phyloP scores from a whole-genome alignment of 2,329 filamentous ascomycete genomes.

The Xylariaceae sp. region DNA sequence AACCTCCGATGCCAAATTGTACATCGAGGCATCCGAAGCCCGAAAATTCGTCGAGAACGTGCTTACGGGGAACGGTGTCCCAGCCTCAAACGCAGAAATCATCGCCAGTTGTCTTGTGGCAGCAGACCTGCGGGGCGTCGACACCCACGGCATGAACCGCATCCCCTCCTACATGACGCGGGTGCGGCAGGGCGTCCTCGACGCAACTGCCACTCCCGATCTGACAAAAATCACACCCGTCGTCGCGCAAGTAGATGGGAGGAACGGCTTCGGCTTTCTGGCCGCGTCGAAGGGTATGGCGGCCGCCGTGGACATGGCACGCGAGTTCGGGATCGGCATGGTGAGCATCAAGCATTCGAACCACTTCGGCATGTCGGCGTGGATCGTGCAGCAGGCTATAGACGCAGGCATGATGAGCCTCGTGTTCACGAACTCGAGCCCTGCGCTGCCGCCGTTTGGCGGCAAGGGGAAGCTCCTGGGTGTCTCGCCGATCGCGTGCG shows the following conservation, averaged over 20 bases:
- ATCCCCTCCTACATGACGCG: constrained; percentile 80
- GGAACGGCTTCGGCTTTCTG: constrained; percentile 79
- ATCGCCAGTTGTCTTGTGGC: constrained; percentile 73
- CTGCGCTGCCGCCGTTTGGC: constrained; percentile 75
- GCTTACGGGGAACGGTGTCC: constrained; percentile 67
- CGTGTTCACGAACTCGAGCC: constrained; percentile 75
- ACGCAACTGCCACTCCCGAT: constrained; percentile 64
- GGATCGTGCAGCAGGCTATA: constrained; percentile 78
- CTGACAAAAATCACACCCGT: constrained; percentile 71
- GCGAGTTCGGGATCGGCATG: constrained; percentile 74
- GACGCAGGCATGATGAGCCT: constrained; percentile 74
- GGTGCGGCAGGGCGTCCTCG: constrained; percentile 72
- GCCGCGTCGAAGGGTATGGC: constrained; percentile 71
- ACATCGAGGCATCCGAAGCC: constrained; percentile 50
- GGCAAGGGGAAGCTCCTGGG: constrained; percentile 73
- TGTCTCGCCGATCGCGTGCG: constrained; percentile 76
- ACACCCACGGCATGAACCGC: constrained; percentile 80
- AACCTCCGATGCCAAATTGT: constrained; percentile 35
- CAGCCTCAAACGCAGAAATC: constrained; percentile 62
- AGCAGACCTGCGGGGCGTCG: constrained; percentile 79
- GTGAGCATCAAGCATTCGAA: constrained; percentile 78
- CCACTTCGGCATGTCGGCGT: constrained; percentile 84
- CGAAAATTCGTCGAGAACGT: constrained; percentile 59
- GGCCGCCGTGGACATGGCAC: constrained; percentile 70
- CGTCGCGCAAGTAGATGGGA: constrained; percentile 70